These are phyloP conservation scores for Wallemia ichthyophaga DNA, from an alignment of 1,284 basidiomycete species.

Conservation along the genomic window DNA sequence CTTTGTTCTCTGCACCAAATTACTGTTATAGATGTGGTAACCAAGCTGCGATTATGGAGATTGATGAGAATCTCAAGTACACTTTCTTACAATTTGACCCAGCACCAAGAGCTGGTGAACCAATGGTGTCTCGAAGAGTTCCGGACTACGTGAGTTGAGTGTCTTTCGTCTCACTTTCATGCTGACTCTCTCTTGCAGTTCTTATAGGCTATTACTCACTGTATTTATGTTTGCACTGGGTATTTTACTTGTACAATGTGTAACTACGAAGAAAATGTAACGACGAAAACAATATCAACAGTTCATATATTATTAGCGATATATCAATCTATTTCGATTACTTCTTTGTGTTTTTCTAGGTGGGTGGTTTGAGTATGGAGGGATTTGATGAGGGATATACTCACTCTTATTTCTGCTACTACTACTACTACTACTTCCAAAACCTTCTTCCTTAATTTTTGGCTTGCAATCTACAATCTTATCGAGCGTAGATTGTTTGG, in stretches of 20 bases:
- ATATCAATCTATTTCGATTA: neutral
- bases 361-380: neutral
- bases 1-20: conserved; percentile 96
- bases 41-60: conserved; percentile 88
- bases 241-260: neutral
- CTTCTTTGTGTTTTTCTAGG: neutral
- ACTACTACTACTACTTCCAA: too few relatives aligned
- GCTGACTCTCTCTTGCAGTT: neutral
- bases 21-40: conserved; percentile 99
- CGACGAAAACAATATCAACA: neutral
- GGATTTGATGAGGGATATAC: neutral
- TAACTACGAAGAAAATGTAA: conserved; percentile 1
- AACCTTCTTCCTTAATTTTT: neutral
- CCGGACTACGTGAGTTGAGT: conserved; percentile 29
- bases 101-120: conserved; percentile 88
- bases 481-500: neutral
- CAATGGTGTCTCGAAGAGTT: conserved; percentile 85
- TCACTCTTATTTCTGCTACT: too few relatives aligned
- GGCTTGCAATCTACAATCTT: neutral
- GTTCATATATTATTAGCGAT: neutral
- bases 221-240: conserved; percentile 1
- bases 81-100: conserved; percentile 88
- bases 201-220: neutral
- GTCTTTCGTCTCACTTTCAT: neutral
- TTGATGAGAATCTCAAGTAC: conserved; percentile 12